A percentile compares a stretch with the other conserved stretches of the same genome.
Evolutionary conservation across 2,329 filamentous ascomycete genomes (phyloP).

Genomic region (Triangularia verruculosa): DNA sequence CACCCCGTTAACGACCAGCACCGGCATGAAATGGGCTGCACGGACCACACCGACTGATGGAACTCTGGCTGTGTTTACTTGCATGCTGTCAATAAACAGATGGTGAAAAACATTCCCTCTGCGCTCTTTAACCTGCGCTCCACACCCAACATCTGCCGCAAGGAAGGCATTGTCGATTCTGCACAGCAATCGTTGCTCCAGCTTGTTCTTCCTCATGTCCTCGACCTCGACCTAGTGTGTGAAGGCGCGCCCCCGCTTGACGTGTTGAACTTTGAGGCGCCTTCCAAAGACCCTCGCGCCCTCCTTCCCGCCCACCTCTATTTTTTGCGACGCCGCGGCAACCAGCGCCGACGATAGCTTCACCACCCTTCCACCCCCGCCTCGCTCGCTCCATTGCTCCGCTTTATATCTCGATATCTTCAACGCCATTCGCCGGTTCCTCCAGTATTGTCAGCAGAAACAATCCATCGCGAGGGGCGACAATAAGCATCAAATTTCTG

Average conservation of each 20-base stretch:
- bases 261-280: neutral
- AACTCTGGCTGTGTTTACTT: slow-evolving; percentile 21
- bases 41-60: slow-evolving; percentile 11
- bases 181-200: neutral
- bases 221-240: neutral
- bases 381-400: neutral
- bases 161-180: neutral
- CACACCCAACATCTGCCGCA: neutral
- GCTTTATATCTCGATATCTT: neutral
- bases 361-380: neutral
- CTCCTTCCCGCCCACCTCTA: neutral
- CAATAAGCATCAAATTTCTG: neutral
- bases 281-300: neutral
- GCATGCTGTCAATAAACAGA: slow-evolving; percentile 24
- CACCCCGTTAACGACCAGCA: slow-evolving; percentile 20
- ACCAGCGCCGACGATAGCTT: neutral
- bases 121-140: neutral
- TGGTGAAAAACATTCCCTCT: neutral
- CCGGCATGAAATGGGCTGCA: slow-evolving; percentile 17
- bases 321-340: neutral
- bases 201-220: neutral
- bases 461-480: neutral
- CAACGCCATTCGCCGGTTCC: neutral
- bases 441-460: neutral
- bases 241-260: neutral